Base-by-base conservation (phyloP, 73 alveolate species). In the Paramecium biaurelia region DNA sequence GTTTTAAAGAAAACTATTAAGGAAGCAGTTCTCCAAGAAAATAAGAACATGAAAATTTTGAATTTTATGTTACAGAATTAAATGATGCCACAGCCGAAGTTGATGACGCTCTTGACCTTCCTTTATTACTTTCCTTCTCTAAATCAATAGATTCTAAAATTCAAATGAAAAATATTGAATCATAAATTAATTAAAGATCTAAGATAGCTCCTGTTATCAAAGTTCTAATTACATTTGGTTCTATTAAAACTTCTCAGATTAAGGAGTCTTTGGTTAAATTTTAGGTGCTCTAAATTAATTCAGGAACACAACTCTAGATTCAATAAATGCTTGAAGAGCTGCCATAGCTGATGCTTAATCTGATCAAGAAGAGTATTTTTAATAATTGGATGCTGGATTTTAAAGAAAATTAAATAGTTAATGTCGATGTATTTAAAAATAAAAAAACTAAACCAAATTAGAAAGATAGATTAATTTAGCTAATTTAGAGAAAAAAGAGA, bases 31-130 rank as follows among this genome's bases (percentile, higher is more conserved):
- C 47, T 24, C 5, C 20, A 2, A 79, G 57, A 18, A 57, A 26
- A 79, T 79, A 43, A 79, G 57, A 79, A 47, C 53, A 43, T 23
- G 90, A 79, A 23, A 70, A 7, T 5, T 79, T 79, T 45, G 90
- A 79, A 79, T 43, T 79, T 20, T 26, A 38, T n/a, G 43, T 28
- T 21, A 53, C 56, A 23, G 57, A 43, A 79, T 43, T 43, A 34
- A 79, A 23, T 23, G 37, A 43, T 43, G 76, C 90, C 11, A 43
- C 76, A 30, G 76, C n/a, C n/a, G n/a, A n/a, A n/a, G n/a, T n/a
- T n/a, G n/a, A n/a, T n/a, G n/a, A n/a, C n/a, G n/a, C n/a, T n/a
- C n/a, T n/a, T n/a, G n/a, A n/a, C n/a, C n/a, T n/a, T n/a, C n/a
- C n/a, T n/a, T n/a, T n/a, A n/a, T n/a, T n/a, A n/a, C n/a, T n/a